A percentile compares a stretch with the other conserved stretches of the same genome.
phyloP scores from a whole-genome alignment of 2,329 filamentous ascomycete species.

The Scytalidium lignicola region DNA sequence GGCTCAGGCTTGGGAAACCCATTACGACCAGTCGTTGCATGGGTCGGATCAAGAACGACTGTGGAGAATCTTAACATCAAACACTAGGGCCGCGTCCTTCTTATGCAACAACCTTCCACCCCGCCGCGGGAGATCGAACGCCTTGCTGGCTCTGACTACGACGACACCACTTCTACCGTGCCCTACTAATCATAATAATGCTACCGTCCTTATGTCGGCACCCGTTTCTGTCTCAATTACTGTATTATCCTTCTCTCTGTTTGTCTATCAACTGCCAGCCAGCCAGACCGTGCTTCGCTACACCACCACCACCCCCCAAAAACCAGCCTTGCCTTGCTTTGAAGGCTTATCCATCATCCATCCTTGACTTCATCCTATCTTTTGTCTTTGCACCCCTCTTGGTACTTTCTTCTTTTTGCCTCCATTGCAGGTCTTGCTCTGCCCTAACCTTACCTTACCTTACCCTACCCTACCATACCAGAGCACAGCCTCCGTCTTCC shows the following conservation, averaged over 20 bases:
- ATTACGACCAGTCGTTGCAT: constrained; percentile 14
- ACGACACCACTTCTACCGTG: too few species aligned
- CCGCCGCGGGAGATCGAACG: background rate
- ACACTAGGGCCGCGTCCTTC: constrained; percentile 17
- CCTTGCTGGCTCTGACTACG: background rate
- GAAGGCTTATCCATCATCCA: background rate
- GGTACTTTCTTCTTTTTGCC: background rate
- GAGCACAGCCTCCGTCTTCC: too few species aligned
- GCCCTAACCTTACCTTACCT: too few species aligned
- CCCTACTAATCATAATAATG: too few species aligned
- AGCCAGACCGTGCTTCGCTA: background rate
- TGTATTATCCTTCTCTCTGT: background rate
- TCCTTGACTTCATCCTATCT: constrained; percentile 21
- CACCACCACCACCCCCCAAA: too few species aligned
- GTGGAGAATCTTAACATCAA: constrained; percentile 29
- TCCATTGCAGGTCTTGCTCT: background rate
- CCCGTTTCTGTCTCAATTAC: too few species aligned
- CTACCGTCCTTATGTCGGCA: too few species aligned
- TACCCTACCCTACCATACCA: too few species aligned
- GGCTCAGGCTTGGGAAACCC: constrained; percentile 21
- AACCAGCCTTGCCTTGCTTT: background rate
- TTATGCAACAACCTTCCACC: background rate
- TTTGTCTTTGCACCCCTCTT: constrained; percentile 5
- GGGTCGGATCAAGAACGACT: constrained; percentile 19
- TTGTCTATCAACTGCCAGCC: background rate